Evolutionary conservation across 2,329 filamentous ascomycete species (phyloP), one percentile per base, ranked within the genome.

Genomic region (Microcyclospora pomicola): DNA sequence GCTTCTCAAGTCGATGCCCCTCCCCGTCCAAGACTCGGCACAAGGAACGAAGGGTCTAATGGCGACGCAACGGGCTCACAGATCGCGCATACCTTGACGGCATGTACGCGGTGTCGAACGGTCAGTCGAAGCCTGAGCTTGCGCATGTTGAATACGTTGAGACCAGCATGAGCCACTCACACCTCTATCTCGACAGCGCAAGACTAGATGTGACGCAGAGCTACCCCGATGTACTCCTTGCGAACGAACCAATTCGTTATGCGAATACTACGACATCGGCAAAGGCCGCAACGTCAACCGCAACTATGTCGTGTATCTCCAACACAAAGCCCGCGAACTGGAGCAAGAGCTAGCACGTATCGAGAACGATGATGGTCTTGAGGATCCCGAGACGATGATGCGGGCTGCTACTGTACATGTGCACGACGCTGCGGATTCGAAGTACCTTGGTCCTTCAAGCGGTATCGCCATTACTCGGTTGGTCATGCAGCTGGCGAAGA

Each of bases 401-500:
- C 80, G 86, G 15, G 82, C 83, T 0, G 87, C 86, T 16, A 73
- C 88, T 48, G 84, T 96, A 50, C 80, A 80, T 32, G 75, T 96
- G 37, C 78, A 81, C 52, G 83, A 88, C 51, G 78, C 79, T 39
- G 85, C 93, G 57, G 88, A 95, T 61, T 78, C 83, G 12, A 82
- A 88, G 45, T 96, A 91, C 56, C 68, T 98, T 2, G 91, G 91
- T 0, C 83, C 91, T 2, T 94, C 87, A 35, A 96, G 88, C 58
- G 91, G 88, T 42, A 94, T 95, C 52, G 84, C 86, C 54, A 93
- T 96, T 67, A 93, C 87, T 10, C 77, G 88, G 24, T 71, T 96
- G 49, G 79, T 98, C 9, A 95, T 98, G 82, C 87, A 95, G 58
- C 77, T 94, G 60, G 88, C 88, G 37, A 96, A 94, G 63, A 80